Conservation (phyloP, 208 protist genomes). For the Leishmania gerbilli region DNA sequence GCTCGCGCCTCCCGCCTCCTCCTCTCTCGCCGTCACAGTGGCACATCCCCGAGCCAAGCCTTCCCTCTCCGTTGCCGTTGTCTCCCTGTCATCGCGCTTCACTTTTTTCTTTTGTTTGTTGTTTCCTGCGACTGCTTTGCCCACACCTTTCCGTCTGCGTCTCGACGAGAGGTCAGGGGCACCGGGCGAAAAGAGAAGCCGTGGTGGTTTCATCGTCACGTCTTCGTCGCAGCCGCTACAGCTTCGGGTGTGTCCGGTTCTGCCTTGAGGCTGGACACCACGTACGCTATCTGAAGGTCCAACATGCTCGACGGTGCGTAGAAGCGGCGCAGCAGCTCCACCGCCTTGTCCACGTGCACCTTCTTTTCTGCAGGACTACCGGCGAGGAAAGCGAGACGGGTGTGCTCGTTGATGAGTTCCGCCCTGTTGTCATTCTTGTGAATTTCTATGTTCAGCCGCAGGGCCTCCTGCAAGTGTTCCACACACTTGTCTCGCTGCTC, state of each 20-base stretch:
- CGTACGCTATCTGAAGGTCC: slow-evolving; percentile 47
- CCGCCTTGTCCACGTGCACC: slow-evolving; percentile 52
- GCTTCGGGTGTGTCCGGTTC: neutral
- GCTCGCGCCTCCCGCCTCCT: neutral
- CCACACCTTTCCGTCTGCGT: neutral
- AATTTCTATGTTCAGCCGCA: slow-evolving; percentile 52
- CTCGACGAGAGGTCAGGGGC: neutral
- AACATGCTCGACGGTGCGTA: slow-evolving; percentile 71
- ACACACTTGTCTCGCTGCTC: slow-evolving; percentile 75
- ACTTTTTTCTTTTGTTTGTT: neutral
- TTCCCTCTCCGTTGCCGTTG: too few species aligned
- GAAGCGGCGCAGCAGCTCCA: slow-evolving; percentile 66
- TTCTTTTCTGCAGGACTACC: slow-evolving; percentile 37
- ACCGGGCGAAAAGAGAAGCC: neutral
- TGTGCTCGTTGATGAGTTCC: slow-evolving; percentile 79
- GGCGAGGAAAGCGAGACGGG: slow-evolving; percentile 67
- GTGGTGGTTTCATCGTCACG: neutral
- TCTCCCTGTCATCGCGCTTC: neutral
- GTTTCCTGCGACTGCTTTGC: neutral
- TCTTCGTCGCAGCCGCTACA: neutral
- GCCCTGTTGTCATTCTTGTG: slow-evolving; percentile 58
- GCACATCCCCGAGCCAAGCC: neutral
- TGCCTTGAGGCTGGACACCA: slow-evolving; percentile 37
- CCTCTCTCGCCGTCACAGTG: neutral
- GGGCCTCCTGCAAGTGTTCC: slow-evolving; percentile 66